Evolutionary conservation across 495 filamentous ascomycete genomes (phyloP).

Genomic region (Lasiosphaeria ovina): DNA sequence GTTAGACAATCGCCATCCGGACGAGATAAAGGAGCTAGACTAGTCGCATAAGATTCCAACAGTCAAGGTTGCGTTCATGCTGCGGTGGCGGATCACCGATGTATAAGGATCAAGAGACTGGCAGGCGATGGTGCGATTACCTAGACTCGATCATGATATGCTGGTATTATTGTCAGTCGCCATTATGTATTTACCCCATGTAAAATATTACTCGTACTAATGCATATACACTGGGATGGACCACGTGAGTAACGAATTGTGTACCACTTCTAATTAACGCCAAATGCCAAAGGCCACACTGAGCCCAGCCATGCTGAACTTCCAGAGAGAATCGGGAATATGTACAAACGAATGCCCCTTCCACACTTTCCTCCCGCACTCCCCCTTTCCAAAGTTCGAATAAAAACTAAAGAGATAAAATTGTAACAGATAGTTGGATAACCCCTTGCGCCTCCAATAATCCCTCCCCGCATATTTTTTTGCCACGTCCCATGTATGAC

Average conservation of each 20-base stretch:
- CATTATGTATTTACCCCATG: too few relatives aligned
- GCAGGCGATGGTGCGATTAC: too few relatives aligned
- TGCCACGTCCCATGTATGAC: background rate
- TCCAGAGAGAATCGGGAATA: slow-evolving; percentile 4
- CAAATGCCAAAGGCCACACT: background rate
- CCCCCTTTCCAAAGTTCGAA: background rate
- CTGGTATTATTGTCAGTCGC: too few relatives aligned
- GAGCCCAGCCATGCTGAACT: background rate
- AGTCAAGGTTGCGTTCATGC: too few relatives aligned
- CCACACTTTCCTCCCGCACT: background rate
- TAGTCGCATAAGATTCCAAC: background rate
- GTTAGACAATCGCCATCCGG: slow-evolving; percentile 17
- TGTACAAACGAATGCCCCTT: slow-evolving; percentile 11
- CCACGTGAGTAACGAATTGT: background rate
- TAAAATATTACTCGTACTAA: too few relatives aligned
- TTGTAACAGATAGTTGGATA: background rate
- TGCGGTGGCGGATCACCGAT: too few relatives aligned
- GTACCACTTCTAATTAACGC: background rate
- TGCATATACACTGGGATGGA: too few relatives aligned
- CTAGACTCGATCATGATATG: too few relatives aligned
- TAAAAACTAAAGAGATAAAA: too few relatives aligned
- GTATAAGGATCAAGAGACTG: too few relatives aligned
- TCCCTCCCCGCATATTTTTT: background rate
- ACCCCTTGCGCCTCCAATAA: slow-evolving; percentile 1
- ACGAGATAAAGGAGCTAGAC: background rate